These are phyloP conservation scores for Hemileccinum impolitum DNA, from an alignment of 768 basidiomycete species.

Conservation along the genomic window DNA sequence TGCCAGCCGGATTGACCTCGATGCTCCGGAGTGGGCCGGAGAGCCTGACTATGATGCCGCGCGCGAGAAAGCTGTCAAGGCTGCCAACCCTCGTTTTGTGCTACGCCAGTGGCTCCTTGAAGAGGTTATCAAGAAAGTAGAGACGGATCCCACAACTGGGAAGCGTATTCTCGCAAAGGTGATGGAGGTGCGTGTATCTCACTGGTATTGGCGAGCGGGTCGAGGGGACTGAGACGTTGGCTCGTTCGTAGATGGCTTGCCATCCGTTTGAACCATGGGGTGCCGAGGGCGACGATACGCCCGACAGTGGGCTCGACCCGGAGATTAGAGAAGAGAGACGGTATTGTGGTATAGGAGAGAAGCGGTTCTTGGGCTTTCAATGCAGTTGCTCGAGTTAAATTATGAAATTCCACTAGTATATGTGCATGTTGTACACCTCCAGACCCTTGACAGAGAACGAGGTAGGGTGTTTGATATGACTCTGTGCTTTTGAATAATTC, in stretches of 20 bases:
- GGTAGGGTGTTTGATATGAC: too few species aligned
- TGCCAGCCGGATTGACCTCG: conserved; percentile 52
- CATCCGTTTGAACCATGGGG: conserved; percentile 88
- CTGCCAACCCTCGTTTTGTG: conserved; percentile 86
- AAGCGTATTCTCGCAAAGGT: conserved; percentile 75
- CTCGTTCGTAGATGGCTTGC: conserved; percentile 68
- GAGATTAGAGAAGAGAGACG: conserved; percentile 70
- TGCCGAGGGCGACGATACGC: conserved; percentile 52
- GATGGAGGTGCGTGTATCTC: conserved; percentile 54
- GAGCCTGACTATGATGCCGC: conserved; percentile 41
- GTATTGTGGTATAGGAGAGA: conserved; percentile 75
- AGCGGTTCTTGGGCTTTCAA: conserved; percentile 81
- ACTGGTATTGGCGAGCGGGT: too few species aligned
- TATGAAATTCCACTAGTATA: too few species aligned
- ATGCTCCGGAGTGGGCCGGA: conserved; percentile 45
- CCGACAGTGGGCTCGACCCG: conserved; percentile 46
- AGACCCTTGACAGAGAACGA: too few species aligned
- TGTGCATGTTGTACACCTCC: too few species aligned
- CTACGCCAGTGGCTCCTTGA: conserved; percentile 95
- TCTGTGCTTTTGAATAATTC: too few species aligned
- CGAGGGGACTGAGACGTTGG: neutral
- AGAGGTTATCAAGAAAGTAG: conserved; percentile 79
- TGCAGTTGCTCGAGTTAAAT: conserved; percentile 86
- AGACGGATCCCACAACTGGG: conserved; percentile 59
- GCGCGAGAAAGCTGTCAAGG: conserved; percentile 48